Base-by-base conservation (phyloP, 2,329 filamentous ascomycete genomes). In the Curvularia hawaiiensis region DNA sequence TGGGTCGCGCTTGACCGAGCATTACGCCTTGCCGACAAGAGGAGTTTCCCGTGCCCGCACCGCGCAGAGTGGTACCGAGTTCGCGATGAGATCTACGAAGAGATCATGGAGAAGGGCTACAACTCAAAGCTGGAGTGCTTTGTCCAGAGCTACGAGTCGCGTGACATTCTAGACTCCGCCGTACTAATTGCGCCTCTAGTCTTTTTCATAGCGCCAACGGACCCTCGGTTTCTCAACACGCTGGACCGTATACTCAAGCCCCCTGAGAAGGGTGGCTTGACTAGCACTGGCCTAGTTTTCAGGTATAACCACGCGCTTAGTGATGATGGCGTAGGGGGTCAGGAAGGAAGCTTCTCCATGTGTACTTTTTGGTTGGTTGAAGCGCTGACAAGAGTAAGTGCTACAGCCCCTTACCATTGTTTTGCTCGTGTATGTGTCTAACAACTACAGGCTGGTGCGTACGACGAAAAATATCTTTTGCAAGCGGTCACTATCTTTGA, bases 291-390 rank as follows among this genome's bases (percentile, higher is more conserved):
- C 0, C 81, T 92, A 26, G 90, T 92, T 3, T 91, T 90, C 70
- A 84, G 90, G 44, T 92, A 92, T 72, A 85, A 92, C 64, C 89
- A 87, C 0, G 79, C 86, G 6, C 77, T 86, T 26, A 85, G 88
- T 3, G 84, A 91, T 53, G 90, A 92, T 67, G 88, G 89, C 30
- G 88, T 92, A 9, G 88, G 89, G 38, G 90, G 90, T 18, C 82
- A 84, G 50, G 90, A 92, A 75, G 90, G 90, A 22, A 89, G 89
- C 20, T 92, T 92, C 71, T 87, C 84, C 68, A 92, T 92, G 89
- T 91, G 89, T 70, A 92, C 89, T 0, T 92, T 92, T 73, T 92
- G 90, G 90, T 84, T 92, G 0, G 88, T 92, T 12, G 90, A 92
- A 75, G 89, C 90, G 24, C 83, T 92, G 77, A 90, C 89, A 30